These are phyloP conservation scores for Aspergillus kassunensis DNA, from an alignment of 495 filamentous ascomycete species.

Conservation along the genomic window DNA sequence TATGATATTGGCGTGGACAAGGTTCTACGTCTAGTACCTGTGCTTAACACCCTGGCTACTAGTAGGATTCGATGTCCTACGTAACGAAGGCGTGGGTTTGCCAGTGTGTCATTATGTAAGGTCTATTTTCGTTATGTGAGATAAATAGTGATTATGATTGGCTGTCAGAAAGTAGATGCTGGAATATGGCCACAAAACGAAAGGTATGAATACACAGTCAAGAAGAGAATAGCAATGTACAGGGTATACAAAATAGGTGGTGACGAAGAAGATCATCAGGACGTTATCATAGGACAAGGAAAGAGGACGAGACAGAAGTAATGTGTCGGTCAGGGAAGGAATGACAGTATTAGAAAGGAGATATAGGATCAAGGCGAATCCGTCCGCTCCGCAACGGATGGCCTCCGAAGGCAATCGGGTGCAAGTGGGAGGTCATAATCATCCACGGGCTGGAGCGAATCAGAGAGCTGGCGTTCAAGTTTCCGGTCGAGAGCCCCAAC, in stretches of 20 bases:
- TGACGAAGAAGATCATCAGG: constrained; percentile 8
- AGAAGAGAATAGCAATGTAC: background rate
- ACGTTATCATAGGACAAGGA: constrained; percentile 16
- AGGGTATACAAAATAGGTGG: constrained; percentile 9
- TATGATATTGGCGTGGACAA: background rate
- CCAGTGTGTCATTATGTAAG: no score
- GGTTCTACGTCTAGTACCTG: background rate
- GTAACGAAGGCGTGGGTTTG: no score
- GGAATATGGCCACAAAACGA: constrained; percentile 20
- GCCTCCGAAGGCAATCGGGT: constrained; percentile 22
- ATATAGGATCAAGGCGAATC: background rate
- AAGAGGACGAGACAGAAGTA: background rate
- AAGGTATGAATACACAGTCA: constrained; percentile 10
- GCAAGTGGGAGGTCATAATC: constrained; percentile 42
- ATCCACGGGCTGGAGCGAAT: constrained; percentile 28
- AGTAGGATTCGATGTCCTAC: no score
- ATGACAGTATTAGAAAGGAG: background rate
- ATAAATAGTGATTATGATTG: constrained; percentile 7
- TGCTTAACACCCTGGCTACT: background rate
- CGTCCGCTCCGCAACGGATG: constrained; percentile 22
- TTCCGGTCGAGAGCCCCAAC: constrained; percentile 15
- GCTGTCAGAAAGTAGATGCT: constrained; percentile 17
- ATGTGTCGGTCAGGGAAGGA: background rate
- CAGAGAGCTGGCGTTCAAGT: constrained; percentile 16
- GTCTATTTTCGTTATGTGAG: no score